phyloP scores from a whole-genome alignment of 441 rosid genomes.

The Populus tomentosa region DNA sequence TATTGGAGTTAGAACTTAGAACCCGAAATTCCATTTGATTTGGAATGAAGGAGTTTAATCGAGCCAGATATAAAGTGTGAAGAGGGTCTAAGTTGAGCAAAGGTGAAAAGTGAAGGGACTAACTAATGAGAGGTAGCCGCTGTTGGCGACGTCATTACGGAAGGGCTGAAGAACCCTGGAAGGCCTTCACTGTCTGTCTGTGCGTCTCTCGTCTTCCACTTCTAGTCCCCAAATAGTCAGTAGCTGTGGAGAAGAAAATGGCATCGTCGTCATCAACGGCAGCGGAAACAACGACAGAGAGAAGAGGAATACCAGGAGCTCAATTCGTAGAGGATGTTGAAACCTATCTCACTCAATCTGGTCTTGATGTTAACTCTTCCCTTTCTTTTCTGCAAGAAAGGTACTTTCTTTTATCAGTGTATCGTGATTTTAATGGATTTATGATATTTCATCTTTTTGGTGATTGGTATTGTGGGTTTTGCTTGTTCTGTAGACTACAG shows the following conservation, averaged over 20 bases:
- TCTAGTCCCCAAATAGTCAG: background rate
- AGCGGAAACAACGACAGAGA: conserved; percentile 40
- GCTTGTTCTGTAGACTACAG: conserved; percentile 52
- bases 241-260: conserved; percentile 21
- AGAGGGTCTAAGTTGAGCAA: background rate
- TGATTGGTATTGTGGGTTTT: background rate
- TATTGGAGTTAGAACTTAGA: background rate
- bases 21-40: background rate
- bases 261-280: conserved; percentile 34
- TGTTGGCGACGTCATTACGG: background rate
- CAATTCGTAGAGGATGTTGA: conserved; percentile 83
- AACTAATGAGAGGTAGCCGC: background rate
- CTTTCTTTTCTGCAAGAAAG: conserved; percentile 85
- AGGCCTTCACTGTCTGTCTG: background rate
- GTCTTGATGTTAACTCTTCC: conserved; percentile 66
- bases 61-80: background rate
- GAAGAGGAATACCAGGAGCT: conserved; percentile 94
- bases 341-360: conserved; percentile 59
- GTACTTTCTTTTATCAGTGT: conserved; percentile 22
- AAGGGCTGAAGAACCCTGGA: background rate
- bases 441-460: background rate
- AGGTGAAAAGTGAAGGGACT: background rate
- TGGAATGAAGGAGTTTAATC: background rate
- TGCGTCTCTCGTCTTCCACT: background rate
- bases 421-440: background rate